Evolutionary conservation across 1,284 basidiomycete species (phyloP), one percentile per base, ranked within the genome.

Genomic region (Leccinum huronense): DNA sequence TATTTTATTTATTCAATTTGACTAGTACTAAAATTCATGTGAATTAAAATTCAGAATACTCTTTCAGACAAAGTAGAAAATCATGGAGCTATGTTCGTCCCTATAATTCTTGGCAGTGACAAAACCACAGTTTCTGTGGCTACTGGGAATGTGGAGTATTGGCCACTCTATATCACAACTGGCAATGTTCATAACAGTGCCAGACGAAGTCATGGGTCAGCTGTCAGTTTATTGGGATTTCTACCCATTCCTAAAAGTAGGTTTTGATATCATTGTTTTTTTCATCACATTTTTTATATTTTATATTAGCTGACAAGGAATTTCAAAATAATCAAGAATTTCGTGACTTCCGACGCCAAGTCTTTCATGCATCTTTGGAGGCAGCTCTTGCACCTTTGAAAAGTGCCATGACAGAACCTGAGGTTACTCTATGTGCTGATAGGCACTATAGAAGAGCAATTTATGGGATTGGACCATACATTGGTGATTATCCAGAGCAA

Each of bases 61-160:
- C 45, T 48, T 10, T 8, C 45, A 10, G 19, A 23, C 2, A 27
- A 53, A 13, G 10, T 7, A 14, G 23, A 53, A 14, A 53, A 53
- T 30, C 23, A 53, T 7, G 51, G 27, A 3, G 51, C 51, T 13
- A 53, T 53, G 23, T 63, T 67, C 1, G 33, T 67, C 2, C 65
- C 30, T 0, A 7, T 66, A 1, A 34, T 66, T 1, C 40, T 66
- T 1, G 65, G 57, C 7, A 63, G 65, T 11, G 40, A 67, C 40
- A 67, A 67, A n/a, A 67, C 42, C 1, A 67, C 57, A 0, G 40
- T 67, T 1, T 59, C 59, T 9, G 57, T 67, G 0, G 27, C 27
- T 3, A 67, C 65, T 3, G 59, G 66, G 0, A 31, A 67, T 0
- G 34, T 58, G 1, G 13, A 63, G 3, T 55, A 55, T 10, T 55